Evolutionary conservation across 345 rosid genomes (phyloP), one percentile per base, ranked within the genome.

Genomic region (Salix udensis): DNA sequence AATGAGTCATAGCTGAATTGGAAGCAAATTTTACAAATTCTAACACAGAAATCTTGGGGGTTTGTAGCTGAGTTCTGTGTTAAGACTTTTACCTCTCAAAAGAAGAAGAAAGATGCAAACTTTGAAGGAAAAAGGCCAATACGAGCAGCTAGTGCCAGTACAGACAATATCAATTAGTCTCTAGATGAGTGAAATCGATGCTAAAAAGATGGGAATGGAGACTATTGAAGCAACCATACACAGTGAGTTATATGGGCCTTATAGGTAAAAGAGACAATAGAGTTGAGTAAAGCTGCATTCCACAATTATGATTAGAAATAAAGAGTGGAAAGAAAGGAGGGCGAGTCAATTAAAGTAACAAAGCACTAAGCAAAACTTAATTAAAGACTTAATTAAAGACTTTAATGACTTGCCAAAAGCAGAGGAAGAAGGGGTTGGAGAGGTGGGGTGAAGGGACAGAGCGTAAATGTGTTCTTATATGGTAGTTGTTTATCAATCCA

Each of bases 211-310:
- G 73, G 26, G 70, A 44, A 53, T 60, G 50, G 74, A 79, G 80
- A 67, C 18, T 26, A 48, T 50, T 73, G 67, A 74, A 78, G 81
- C 19, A 26, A 48, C 37, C 42, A 19, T 44, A 55, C 19, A 23
- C 48, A 74, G 64, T 58, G 64, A 10, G 26, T 62, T 30, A 24
- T 46, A 39, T 42, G 68, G 78, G 76, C 65, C 77, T 81, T 75
- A 68, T 65, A 67, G 46, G 67, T 48, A 64, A 50, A 74, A 73
- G 74, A 73, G 64, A 77, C 52, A 80, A 71, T 10, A 81, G 77
- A 78, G 80, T 77, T 65, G 65, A 78, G 80, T 64, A 87, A 80
- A 71, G 89, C 83, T 70, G 70, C 80, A 61, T 69, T 78, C 76
- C 78, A 78, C 71, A 79, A 81, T 79, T 74, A 81, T 7, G 42